Evolutionary conservation across 1,284 basidiomycete species (phyloP).

Genomic region (Boletus sp.): DNA sequence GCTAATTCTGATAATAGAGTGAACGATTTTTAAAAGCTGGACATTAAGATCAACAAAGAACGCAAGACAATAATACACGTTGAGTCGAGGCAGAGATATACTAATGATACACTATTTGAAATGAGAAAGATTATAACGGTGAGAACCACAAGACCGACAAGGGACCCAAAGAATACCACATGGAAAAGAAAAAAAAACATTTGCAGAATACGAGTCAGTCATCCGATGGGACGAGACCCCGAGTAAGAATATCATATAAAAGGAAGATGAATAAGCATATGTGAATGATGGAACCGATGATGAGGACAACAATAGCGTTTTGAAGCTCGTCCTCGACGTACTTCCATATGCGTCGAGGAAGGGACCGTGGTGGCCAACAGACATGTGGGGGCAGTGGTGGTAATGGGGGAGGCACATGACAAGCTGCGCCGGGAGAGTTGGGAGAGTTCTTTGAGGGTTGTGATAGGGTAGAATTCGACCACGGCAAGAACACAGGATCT

Average conservation of each 20-base stretch:
- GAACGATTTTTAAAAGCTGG: background rate
- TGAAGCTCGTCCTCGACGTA: constrained; percentile 29
- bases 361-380: constrained; percentile 7
- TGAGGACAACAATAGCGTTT: constrained; percentile 27
- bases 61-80: constrained; percentile 10
- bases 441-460: constrained; percentile 5
- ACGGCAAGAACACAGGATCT: constrained; percentile 16
- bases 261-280: constrained; percentile 29
- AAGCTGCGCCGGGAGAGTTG: background rate
- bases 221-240: constrained; percentile 25
- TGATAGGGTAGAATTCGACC: constrained; percentile 19
- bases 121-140: background rate
- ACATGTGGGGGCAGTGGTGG: background rate
- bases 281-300: constrained; percentile 27
- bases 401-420: background rate
- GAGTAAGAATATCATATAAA: constrained; percentile 31
- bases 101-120: constrained; percentile 21
- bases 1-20: no score
- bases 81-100: background rate
- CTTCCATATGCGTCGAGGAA: constrained; percentile 16
- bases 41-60: no score
- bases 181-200: constrained; percentile 3
- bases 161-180: constrained; percentile 14
- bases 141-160: background rate
- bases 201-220: constrained; percentile 15